Conservation (phyloP, 805 yeast genomes). For the Pichia exigua region DNA sequence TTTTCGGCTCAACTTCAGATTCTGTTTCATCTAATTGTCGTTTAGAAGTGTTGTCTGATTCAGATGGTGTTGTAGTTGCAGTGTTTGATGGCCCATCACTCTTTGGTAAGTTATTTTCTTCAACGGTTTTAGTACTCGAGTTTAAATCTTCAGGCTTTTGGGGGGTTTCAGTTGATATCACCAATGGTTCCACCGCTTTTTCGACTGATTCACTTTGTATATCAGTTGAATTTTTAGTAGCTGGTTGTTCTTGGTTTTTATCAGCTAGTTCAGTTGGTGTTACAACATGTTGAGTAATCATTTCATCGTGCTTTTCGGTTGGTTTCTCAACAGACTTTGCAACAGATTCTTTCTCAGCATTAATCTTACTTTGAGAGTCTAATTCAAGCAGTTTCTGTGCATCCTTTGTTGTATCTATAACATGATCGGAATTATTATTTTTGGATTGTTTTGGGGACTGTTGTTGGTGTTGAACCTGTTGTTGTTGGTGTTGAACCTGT, state of each 20-base stretch:
- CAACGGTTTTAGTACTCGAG: neutral
- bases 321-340: neutral
- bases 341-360: neutral
- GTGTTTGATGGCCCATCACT: neutral
- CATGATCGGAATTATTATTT: neutral
- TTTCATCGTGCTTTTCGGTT: neutral
- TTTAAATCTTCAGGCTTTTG: neutral
- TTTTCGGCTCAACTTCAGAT: neutral
- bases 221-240: neutral
- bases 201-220: neutral
- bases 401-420: neutral
- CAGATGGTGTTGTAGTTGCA: neutral
- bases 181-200: neutral
- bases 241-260: neutral
- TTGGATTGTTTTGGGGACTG: neutral
- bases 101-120: neutral
- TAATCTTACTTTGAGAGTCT: neutral
- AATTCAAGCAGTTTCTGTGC: neutral
- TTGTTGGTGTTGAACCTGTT: neutral
- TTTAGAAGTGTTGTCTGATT: neutral
- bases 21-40: neutral
- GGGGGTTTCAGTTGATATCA: neutral
- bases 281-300: neutral
- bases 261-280: neutral
- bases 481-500: conserved; percentile 3